Conservation (phyloP, 1,284 basidiomycete genomes). For the Apiotrichum laibachii region DNA sequence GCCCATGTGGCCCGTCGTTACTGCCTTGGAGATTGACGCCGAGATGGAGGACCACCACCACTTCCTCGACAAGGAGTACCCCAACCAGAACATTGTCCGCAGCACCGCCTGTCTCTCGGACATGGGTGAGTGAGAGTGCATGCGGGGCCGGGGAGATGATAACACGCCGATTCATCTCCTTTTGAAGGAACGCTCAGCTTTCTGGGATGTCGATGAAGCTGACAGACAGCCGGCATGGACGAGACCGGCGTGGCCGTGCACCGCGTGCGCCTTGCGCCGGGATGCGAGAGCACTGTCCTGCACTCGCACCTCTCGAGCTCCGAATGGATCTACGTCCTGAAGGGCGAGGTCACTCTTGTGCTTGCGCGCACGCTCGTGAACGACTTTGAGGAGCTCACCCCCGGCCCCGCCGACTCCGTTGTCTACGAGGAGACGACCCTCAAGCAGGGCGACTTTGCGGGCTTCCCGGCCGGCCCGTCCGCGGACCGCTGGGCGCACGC, state of each 20-base stretch:
- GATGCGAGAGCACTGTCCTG: constrained; percentile 28
- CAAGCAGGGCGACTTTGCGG: constrained; percentile 20
- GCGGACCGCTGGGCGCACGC: constrained; percentile 19
- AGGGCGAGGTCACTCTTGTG: constrained; percentile 19
- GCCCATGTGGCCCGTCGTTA: constrained; percentile 19
- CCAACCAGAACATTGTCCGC: constrained; percentile 10
- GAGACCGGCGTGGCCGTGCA: constrained; percentile 26
- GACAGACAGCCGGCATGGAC: constrained; percentile 13
- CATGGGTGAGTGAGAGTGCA: constrained; percentile 22
- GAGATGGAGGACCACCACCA: constrained; percentile 23
- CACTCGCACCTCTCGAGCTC: constrained; percentile 29
- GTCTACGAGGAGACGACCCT: constrained; percentile 12
- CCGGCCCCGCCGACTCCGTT: constrained; percentile 4
- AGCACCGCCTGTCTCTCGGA: constrained; percentile 24
- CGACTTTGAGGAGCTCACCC: constrained; percentile 15
- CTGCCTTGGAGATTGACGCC: constrained; percentile 23
- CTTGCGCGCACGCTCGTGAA: constrained; percentile 11
- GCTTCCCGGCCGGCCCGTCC: constrained; percentile 20
- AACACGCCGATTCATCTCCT: no score
- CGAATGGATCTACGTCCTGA: constrained; percentile 35
- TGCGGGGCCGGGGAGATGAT: no score
- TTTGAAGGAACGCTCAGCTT: no score
- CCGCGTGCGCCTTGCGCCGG: constrained; percentile 23
- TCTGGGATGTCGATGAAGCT: no score
- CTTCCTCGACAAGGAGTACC: constrained; percentile 19